phyloP scores from a whole-genome alignment of 164 flowering plant species.

The Kalanchoe fedtschenkoi region DNA sequence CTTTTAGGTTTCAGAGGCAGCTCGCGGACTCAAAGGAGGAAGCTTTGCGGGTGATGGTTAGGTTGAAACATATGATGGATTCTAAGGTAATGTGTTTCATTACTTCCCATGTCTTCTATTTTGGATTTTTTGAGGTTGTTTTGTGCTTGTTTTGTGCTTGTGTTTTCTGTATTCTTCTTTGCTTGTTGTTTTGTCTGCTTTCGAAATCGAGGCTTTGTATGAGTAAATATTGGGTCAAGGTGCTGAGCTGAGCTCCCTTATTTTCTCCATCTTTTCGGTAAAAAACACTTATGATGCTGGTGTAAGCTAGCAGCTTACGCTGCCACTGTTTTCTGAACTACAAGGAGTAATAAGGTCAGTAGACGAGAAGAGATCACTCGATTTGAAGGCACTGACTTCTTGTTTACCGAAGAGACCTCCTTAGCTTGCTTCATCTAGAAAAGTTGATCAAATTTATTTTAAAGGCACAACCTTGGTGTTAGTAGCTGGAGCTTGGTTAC shows the following conservation, averaged over 20 bases:
- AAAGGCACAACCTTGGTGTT: no score
- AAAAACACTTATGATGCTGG: no score
- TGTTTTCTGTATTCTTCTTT: neutral
- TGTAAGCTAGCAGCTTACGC: no score
- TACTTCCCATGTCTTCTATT: neutral
- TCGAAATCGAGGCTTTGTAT: no score
- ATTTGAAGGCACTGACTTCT: neutral
- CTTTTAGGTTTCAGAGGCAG: conserved; percentile 24
- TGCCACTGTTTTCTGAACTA: no score
- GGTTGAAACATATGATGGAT: conserved; percentile 34
- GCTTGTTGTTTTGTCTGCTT: neutral
- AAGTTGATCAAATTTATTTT: no score
- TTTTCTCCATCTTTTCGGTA: no score
- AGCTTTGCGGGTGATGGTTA: conserved; percentile 30
- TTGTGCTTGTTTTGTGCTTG: neutral
- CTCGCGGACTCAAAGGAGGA: conserved; percentile 29
- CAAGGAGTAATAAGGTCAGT: no score
- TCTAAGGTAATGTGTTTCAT: conserved; percentile 17
- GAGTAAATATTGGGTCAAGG: neutral
- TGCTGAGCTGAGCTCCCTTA: no score
- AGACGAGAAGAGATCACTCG: no score
- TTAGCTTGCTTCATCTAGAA: no score
- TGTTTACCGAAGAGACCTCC: no score
- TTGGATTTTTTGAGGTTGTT: neutral
- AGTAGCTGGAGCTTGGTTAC: neutral